phyloP scores from a whole-genome alignment of 495 filamentous ascomycete species.

The Penicillium arizonense region DNA sequence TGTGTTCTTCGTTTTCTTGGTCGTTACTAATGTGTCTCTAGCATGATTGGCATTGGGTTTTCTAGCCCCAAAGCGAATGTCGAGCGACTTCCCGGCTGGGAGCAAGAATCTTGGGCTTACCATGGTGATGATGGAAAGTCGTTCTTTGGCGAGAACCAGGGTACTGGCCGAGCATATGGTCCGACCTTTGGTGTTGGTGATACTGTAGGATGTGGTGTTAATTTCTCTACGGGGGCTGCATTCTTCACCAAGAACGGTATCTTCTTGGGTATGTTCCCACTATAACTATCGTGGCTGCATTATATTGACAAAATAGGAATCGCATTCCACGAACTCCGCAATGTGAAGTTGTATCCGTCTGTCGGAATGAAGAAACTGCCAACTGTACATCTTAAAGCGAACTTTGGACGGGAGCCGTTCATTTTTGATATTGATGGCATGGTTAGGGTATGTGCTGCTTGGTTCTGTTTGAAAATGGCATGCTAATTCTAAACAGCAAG shows the following conservation, averaged over 20 bases:
- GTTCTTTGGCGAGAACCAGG: constrained; percentile 66
- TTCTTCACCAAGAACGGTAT: constrained; percentile 96
- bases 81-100: constrained; percentile 89
- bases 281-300: not conserved
- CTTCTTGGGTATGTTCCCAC: constrained; percentile 60
- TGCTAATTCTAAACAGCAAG: constrained; percentile 47
- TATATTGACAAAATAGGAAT: constrained; percentile 48
- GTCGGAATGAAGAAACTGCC: constrained; percentile 89
- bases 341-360: constrained; percentile 72
- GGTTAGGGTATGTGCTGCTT: constrained; percentile 58
- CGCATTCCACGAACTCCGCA: constrained; percentile 77
- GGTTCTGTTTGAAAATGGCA: not conserved
- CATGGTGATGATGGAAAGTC: constrained; percentile 94
- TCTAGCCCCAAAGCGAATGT: constrained; percentile 70
- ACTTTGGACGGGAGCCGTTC: constrained; percentile 91
- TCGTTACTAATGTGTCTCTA: constrained; percentile 29
- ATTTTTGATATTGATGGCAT: constrained; percentile 89
- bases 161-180: constrained; percentile 74
- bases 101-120: constrained; percentile 94
- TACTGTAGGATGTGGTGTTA: constrained; percentile 88
- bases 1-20: not conserved
- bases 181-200: constrained; percentile 72
- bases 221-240: constrained; percentile 81
- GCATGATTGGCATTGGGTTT: constrained; percentile 88
- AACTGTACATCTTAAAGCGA: constrained; percentile 77